Evolutionary conservation across 768 basidiomycete species (phyloP).

Genomic region (Termitomyces sp.): DNA sequence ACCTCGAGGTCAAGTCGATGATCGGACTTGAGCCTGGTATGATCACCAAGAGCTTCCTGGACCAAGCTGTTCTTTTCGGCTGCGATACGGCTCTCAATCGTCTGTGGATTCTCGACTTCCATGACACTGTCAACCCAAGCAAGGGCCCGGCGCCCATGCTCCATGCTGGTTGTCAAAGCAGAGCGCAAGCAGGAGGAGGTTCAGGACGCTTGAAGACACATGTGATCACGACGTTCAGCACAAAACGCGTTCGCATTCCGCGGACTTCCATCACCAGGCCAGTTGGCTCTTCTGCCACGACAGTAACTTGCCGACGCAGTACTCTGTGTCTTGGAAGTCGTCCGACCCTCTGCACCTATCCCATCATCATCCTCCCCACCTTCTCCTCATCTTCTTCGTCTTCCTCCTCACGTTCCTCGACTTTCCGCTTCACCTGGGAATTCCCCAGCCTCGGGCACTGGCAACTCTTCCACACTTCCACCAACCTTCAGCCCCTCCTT

Average conservation of each 20-base stretch:
- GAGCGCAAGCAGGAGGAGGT: too few relatives aligned
- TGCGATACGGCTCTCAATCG: conserved; percentile 1
- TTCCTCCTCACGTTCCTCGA: conserved; percentile 27
- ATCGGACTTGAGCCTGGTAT: neutral
- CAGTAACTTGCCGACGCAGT: conserved; percentile 27
- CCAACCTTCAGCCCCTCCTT: conserved; percentile 50
- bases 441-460: conserved; percentile 27
- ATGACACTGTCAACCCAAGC: conserved; percentile 72
- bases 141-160: conserved; percentile 79
- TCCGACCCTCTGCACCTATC: too few relatives aligned
- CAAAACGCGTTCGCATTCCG: too few relatives aligned
- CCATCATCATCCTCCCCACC: neutral
- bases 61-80: neutral
- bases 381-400: conserved; percentile 25
- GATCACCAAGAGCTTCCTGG: conserved; percentile 1
- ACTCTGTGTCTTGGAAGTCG: neutral
- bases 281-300: conserved; percentile 33
- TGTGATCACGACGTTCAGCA: too few relatives aligned
- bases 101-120: conserved; percentile 25
- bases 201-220: too few relatives aligned
- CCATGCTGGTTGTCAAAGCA: conserved; percentile 84
- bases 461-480: conserved; percentile 37
- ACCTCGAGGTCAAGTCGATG: conserved; percentile 1
- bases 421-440: conserved; percentile 28
- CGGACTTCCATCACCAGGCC: conserved; percentile 60